These are phyloP conservation scores for Calonectria hongkongensis DNA, from an alignment of 2,329 filamentous ascomycete species.

Conservation along the genomic window DNA sequence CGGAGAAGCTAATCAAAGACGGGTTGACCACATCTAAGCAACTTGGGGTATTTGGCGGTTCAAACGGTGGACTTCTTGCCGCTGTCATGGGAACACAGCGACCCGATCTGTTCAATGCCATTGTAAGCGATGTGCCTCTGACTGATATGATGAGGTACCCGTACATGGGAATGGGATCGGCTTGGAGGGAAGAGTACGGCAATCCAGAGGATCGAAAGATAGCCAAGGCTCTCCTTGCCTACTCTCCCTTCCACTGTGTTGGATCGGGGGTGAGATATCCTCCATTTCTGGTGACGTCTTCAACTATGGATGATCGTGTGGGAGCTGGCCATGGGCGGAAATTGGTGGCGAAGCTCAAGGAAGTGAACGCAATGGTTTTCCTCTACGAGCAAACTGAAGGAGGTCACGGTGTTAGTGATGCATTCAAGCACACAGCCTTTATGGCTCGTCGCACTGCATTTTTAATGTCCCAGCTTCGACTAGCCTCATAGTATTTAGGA, in stretches of 20 bases:
- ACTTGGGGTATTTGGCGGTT: neutral
- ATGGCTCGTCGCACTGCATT: slow-evolving; percentile 11
- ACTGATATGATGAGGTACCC: slow-evolving; percentile 7
- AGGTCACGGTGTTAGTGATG: slow-evolving; percentile 8
- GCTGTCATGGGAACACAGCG: slow-evolving; percentile 7
- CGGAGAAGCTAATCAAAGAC: neutral
- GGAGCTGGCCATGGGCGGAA: slow-evolving; percentile 8
- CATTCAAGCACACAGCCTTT: neutral
- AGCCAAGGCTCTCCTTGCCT: neutral
- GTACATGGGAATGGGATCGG: neutral
- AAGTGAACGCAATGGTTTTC: neutral
- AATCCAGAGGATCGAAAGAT: neutral
- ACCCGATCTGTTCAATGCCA: neutral
- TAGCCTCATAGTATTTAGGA: neutral
- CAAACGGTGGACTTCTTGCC: slow-evolving; percentile 6
- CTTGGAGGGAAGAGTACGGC: neutral
- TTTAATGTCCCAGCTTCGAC: neutral
- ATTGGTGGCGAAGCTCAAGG: neutral
- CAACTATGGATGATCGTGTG: neutral
- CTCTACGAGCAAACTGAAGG: slow-evolving; percentile 5
- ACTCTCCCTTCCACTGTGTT: slow-evolving; percentile 4
- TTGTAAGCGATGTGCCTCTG: slow-evolving; percentile 2
- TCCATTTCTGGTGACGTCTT: neutral
- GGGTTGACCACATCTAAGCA: neutral
- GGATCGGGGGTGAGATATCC: neutral